phyloP scores from a whole-genome alignment of 2,329 filamentous ascomycete genomes.

The Botrytis elliptica region DNA sequence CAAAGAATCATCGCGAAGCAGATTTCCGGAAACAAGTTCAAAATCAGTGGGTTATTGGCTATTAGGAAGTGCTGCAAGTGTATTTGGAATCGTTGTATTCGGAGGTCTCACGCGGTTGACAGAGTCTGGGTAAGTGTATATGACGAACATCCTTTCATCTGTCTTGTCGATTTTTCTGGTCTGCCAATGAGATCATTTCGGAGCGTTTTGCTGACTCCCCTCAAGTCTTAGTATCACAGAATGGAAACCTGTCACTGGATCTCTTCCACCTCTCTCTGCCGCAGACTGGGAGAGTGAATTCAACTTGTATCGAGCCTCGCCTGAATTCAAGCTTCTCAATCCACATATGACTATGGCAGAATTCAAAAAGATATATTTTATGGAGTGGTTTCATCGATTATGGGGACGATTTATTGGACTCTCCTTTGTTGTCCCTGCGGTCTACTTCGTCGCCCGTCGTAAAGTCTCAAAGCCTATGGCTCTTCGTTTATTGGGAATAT shows the following conservation, averaged over 20 bases:
- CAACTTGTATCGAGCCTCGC: conserved; percentile 84
- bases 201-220: not conserved
- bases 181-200: not conserved
- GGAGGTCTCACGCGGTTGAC: conserved; percentile 91
- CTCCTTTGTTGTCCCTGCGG: conserved; percentile 81
- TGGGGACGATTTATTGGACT: conserved; percentile 93
- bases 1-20: not conserved
- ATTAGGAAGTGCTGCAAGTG: conserved; percentile 83
- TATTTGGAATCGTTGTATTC: conserved; percentile 96
- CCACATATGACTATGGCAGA: conserved; percentile 88
- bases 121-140: conserved; percentile 74
- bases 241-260: conserved; percentile 96
- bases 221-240: conserved; percentile 86
- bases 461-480: conserved; percentile 79
- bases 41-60: conserved; percentile 90
- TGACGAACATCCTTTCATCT: conserved; percentile 23
- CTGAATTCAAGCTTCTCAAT: conserved; percentile 90
- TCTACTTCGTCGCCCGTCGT: conserved; percentile 82
- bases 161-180: too few relatives aligned
- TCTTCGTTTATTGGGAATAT: conserved; percentile 75
- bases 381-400: conserved; percentile 96
- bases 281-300: conserved; percentile 93
- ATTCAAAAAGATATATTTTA: conserved; percentile 98
- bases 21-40: conserved; percentile 56
- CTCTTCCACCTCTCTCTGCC: conserved; percentile 74